Percentiles rank a stretch among this genome's conserved stretches.
Conservation (phyloP, 768 basidiomycete genomes). For the Paxillus rubicundulus region DNA sequence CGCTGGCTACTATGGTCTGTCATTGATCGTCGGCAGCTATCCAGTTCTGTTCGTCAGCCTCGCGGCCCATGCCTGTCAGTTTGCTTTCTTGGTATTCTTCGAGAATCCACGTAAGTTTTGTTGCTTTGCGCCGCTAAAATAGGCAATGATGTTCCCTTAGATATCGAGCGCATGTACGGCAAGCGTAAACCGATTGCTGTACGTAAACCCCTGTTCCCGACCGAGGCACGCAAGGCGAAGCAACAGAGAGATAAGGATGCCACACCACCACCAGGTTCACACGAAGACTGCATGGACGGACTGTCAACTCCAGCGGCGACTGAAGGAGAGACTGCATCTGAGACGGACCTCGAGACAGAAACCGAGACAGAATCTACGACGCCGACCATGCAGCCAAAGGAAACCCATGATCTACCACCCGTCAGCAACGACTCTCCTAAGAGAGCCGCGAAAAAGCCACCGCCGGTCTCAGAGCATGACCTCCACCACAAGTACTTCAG, state of each 20-base stretch:
- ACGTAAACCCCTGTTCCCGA: conserved; percentile 60
- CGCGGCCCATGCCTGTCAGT: conserved; percentile 93
- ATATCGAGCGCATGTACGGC: conserved; percentile 93
- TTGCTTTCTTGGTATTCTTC: conserved; percentile 92
- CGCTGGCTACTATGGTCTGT: conserved; percentile 96
- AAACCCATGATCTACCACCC: not conserved
- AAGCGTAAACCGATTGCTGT: conserved; percentile 86
- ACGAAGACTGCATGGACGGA: conserved; percentile 27
- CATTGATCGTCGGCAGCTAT: conserved; percentile 86
- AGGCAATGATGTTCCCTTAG: conserved; percentile 36
- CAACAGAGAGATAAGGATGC: conserved; percentile 10
- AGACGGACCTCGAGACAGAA: conserved; percentile 67
- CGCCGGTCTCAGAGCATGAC: conserved; percentile 74
- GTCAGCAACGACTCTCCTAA: conserved; percentile 8
- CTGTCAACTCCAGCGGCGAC: conserved; percentile 61
- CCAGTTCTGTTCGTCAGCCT: conserved; percentile 90
- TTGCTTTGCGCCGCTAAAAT: not conserved
- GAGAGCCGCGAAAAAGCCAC: not conserved
- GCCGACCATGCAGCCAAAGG: conserved; percentile 8
- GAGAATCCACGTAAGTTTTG: conserved; percentile 88
- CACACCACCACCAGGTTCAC: conserved; percentile 11
- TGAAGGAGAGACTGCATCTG: conserved; percentile 72
- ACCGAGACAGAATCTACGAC: conserved; percentile 46
- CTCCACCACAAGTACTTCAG: conserved; percentile 87
- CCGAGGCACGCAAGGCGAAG: conserved; percentile 12